Base-by-base conservation (phyloP, 352 stramenopile species). In the Phytopythium delawarense region DNA sequence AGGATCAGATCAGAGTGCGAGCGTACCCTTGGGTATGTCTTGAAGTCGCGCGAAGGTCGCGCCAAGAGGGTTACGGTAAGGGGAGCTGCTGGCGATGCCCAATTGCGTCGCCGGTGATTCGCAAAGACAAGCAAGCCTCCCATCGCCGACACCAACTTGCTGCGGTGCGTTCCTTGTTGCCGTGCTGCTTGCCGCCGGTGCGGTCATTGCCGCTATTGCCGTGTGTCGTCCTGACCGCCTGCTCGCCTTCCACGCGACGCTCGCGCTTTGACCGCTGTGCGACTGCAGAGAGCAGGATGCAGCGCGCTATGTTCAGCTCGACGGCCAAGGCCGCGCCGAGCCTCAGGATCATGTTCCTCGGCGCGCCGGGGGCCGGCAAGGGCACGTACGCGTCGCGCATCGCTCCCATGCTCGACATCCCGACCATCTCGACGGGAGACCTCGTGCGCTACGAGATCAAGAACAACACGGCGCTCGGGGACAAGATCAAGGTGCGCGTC, bases 281-380 rank as follows among this genome's bases (percentile, higher is more conserved):
- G 2, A 20, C 18, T 23, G 7, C 7, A 54, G n/a, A 32, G 23
- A 23, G 1, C 12, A 39, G 30, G 7, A 59, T 59, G 53, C 53
- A 59, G 53, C 53, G 53, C 53, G 35, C 35, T 6, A 21, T 46
- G 34, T 46, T 59, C 34, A 49, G 53, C 53, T 49, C 53, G 53
- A 37, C 53, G 34, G 35, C 53, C 53, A 59, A 59, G 53, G 35
- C 35, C 32, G 5, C 63, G 57, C 73, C 65, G 50, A 67, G 81
- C 65, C 73, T 91, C 57, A 88, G 86, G 65, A 88, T 97, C 73
- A 94, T 97, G 86, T 96, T 97, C 64, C 83, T 97, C 5, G 90
- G 90, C 12, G 86, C 90, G 42, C 90, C 90, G 0, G 90, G 90
- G 57, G 88, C 89, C 4, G 90, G 90, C 65, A 97, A 97, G 74